Conservation (phyloP, 495 filamentous ascomycete genomes). For the Pseudoneurospora amorphoporcata region DNA sequence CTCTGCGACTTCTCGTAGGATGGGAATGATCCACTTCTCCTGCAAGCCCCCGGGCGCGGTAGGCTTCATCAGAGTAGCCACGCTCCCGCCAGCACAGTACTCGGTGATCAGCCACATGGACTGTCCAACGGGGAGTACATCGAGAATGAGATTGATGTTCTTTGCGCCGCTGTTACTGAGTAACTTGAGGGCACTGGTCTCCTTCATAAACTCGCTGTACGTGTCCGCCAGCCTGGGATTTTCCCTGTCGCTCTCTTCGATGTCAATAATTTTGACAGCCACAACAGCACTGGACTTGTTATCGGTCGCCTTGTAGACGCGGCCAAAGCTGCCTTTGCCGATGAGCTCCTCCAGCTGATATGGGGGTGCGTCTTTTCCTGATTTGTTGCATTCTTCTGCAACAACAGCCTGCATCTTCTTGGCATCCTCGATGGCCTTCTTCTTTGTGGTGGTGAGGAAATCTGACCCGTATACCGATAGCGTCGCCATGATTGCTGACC, state of each 20-base stretch:
- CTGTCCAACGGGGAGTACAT: slow-evolving; percentile 74
- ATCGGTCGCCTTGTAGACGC: slow-evolving; percentile 76
- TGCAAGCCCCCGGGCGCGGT: slow-evolving; percentile 63
- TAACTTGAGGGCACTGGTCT: slow-evolving; percentile 76
- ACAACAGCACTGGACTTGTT: slow-evolving; percentile 53
- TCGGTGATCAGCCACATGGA: slow-evolving; percentile 94
- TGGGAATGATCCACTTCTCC: slow-evolving; percentile 83
- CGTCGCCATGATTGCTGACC: slow-evolving; percentile 25
- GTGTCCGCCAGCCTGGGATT: slow-evolving; percentile 68
- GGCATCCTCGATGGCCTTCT: slow-evolving; percentile 46
- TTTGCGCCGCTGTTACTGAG: slow-evolving; percentile 74
- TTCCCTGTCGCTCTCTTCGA: slow-evolving; percentile 73
- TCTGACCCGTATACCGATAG: slow-evolving; percentile 31
- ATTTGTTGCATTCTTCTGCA: slow-evolving; percentile 36
- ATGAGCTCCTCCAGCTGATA: slow-evolving; percentile 85
- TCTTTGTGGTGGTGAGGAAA: slow-evolving; percentile 26
- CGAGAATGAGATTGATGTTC: slow-evolving; percentile 85
- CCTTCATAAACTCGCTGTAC: slow-evolving; percentile 76
- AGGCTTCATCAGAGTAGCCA: slow-evolving; percentile 67
- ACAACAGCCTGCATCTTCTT: slow-evolving; percentile 42
- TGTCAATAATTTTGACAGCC: slow-evolving; percentile 90
- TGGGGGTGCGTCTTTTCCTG: slow-evolving; percentile 35
- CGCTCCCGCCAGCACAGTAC: slow-evolving; percentile 89
- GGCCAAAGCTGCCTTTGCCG: slow-evolving; percentile 90
- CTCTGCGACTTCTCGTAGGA: slow-evolving; percentile 76